Percentiles rank a stretch among this genome's conserved stretches.
These are phyloP conservation scores for Tulasnella sp. DNA, from an alignment of 768 basidiomycete genomes.

Conservation along the genomic window DNA sequence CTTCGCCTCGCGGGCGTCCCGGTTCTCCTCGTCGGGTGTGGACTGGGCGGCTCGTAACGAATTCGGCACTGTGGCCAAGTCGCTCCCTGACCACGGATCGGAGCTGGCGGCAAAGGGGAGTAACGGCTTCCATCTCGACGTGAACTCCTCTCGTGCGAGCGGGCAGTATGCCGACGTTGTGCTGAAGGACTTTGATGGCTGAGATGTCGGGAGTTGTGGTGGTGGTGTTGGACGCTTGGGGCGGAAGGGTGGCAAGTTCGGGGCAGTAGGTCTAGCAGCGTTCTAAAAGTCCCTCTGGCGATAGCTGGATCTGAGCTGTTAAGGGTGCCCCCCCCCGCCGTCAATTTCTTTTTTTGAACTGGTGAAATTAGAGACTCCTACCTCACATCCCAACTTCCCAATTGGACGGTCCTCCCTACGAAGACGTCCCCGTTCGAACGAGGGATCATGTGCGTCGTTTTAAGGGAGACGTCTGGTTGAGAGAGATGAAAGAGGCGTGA, in stretches of 20 bases:
- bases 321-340: too few relatives aligned
- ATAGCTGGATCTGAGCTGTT: conserved; percentile 41
- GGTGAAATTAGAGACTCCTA: too few relatives aligned
- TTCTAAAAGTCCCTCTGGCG: conserved; percentile 53
- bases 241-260: conserved; percentile 43
- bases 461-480: too few relatives aligned
- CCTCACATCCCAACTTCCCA: conserved; percentile 55
- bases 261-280: conserved; percentile 43
- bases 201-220: conserved; percentile 40
- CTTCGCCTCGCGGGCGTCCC: conserved; percentile 38
- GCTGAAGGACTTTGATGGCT: conserved; percentile 52
- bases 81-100: background rate
- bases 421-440: conserved; percentile 51
- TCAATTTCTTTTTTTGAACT: too few relatives aligned
- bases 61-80: conserved; percentile 32
- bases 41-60: conserved; percentile 34
- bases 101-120: conserved; percentile 38
- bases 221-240: conserved; percentile 39
- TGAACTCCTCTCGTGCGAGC: conserved; percentile 59
- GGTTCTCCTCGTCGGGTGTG: conserved; percentile 37
- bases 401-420: conserved; percentile 52
- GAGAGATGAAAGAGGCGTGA: too few relatives aligned
- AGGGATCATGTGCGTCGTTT: conserved; percentile 74
- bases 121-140: conserved; percentile 56
- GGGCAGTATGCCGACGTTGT: conserved; percentile 65